Conservation (phyloP, 306 rosid genomes). For the Trichosanthes cucumerina region DNA sequence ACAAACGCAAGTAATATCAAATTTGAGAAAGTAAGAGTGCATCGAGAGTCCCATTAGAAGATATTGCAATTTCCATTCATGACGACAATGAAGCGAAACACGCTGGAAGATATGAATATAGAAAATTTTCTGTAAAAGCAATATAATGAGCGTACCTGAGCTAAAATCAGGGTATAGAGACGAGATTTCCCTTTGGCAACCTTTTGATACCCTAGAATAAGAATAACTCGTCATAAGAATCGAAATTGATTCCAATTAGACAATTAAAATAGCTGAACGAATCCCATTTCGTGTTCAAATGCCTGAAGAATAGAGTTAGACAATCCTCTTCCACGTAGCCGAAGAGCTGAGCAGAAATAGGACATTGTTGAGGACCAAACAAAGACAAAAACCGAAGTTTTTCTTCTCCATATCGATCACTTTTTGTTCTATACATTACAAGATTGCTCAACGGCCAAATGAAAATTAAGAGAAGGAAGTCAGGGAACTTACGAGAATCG, state of each 20-base stretch:
- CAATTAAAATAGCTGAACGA: not conserved
- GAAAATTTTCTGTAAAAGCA: not conserved
- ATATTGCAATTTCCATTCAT: not conserved
- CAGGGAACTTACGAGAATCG: slow-evolving; percentile 60
- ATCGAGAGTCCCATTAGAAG: not conserved
- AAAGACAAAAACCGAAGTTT: not conserved
- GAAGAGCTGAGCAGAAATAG: not conserved
- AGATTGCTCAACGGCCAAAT: not conserved
- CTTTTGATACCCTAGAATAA: slow-evolving; percentile 58
- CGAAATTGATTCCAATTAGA: not conserved
- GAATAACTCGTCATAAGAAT: not conserved
- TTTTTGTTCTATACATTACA: not conserved
- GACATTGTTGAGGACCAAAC: not conserved
- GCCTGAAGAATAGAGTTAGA: not conserved
- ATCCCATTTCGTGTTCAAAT: not conserved
- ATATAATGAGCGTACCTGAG: slow-evolving; percentile 39
- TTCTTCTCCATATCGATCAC: not conserved
- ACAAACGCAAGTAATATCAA: not conserved
- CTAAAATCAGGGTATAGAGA: slow-evolving; percentile 29
- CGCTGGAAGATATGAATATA: not conserved
- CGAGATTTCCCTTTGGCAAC: slow-evolving; percentile 68
- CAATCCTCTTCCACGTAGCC: not conserved
- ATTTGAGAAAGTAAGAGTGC: not conserved
- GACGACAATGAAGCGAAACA: not conserved
- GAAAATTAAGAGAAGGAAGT: not conserved